Conservation (phyloP, 768 basidiomycete species). For the Dacryopinax spathularia region DNA sequence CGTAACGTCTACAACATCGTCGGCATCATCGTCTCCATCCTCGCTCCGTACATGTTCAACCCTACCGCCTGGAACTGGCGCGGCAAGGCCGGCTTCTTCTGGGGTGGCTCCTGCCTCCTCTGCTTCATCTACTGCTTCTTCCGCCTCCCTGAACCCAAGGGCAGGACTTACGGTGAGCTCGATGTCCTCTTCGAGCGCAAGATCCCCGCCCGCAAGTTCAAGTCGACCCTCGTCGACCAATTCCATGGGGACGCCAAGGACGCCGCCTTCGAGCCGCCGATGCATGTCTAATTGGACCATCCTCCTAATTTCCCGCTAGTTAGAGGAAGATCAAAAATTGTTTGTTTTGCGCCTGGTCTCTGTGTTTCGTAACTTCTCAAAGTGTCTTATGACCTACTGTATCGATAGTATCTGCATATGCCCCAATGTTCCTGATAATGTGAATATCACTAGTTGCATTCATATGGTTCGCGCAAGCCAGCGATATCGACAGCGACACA, state of each 20-base stretch:
- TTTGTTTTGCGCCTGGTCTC: neutral
- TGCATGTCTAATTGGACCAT: neutral
- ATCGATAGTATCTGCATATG: neutral
- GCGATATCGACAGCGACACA: no score
- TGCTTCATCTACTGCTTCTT: constrained; percentile 15
- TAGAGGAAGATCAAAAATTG: neutral
- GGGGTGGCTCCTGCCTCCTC: constrained; percentile 8
- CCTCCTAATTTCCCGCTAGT: neutral
- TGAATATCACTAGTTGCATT: no score
- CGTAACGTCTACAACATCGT: constrained; percentile 12
- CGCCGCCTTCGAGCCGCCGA: neutral
- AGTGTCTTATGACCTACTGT: neutral
- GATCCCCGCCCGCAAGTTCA: constrained; percentile 20
- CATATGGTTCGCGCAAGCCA: no score
- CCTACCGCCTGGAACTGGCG: constrained; percentile 17
- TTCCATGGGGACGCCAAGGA: neutral
- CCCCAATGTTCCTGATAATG: neutral
- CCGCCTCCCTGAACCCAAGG: constrained; percentile 17
- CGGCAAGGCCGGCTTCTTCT: constrained; percentile 15
- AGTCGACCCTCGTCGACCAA: constrained; percentile 6
- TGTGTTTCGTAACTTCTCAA: neutral
- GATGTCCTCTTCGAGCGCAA: constrained; percentile 26
- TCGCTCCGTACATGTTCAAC: constrained; percentile 11
- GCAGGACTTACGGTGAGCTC: constrained; percentile 19
- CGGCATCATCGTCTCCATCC: constrained; percentile 11